phyloP scores from a whole-genome alignment of 1,139 yeast genomes.

The Saccharomyces hybrid region DNA sequence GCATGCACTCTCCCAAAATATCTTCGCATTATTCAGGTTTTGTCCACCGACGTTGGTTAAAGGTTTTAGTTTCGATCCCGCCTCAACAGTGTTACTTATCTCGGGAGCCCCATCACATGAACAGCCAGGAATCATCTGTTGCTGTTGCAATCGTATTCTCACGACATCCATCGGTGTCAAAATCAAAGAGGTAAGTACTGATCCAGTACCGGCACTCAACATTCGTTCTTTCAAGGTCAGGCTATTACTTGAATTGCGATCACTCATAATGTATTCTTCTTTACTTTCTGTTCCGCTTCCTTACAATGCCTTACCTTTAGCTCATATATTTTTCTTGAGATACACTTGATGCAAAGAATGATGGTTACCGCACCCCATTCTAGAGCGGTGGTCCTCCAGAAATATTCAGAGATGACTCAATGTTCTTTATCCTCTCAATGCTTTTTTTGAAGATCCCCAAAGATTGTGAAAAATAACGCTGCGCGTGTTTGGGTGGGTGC shows the following conservation, averaged over 20 bases:
- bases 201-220: slow-evolving; percentile 89
- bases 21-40: slow-evolving; percentile 18
- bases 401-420: not conserved
- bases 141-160: slow-evolving; percentile 85
- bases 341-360: not conserved
- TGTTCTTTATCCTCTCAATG: not conserved
- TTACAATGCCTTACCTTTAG: not conserved
- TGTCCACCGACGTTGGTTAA: slow-evolving; percentile 7
- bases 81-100: slow-evolving; percentile 15
- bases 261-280: not conserved
- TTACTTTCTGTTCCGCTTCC: not conserved
- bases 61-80: not conserved
- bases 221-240: slow-evolving; percentile 43
- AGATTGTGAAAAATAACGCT: not conserved
- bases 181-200: slow-evolving; percentile 74
- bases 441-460: not conserved
- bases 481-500: slow-evolving; percentile 1
- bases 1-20: slow-evolving; percentile 38
- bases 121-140: slow-evolving; percentile 50
- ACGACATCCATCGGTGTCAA: slow-evolving; percentile 95
- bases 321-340: not conserved
- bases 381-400: not conserved
- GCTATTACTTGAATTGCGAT: slow-evolving; percentile 1
- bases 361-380: not conserved
- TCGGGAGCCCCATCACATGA: slow-evolving; percentile 22